These are phyloP conservation scores for Talaromyces borbonicus DNA, from an alignment of 495 filamentous ascomycete genomes.

Conservation along the genomic window DNA sequence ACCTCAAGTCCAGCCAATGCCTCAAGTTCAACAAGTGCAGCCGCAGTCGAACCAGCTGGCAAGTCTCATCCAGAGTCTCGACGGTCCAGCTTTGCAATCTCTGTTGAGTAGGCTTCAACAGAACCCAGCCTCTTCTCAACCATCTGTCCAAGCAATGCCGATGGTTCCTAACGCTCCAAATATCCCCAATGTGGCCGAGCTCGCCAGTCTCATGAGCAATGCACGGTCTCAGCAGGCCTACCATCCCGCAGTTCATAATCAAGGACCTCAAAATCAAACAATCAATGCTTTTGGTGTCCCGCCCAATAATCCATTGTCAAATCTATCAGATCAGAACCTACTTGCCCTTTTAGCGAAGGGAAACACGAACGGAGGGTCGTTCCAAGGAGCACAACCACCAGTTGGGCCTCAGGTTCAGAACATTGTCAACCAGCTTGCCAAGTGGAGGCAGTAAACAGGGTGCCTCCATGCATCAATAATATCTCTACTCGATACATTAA, in stretches of 20 bases:
- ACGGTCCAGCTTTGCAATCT: constrained; percentile 61
- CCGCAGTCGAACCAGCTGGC: constrained; percentile 32
- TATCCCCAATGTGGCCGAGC: constrained; percentile 36
- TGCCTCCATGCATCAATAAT: too few relatives aligned
- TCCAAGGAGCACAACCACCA: constrained; percentile 29
- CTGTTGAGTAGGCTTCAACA: constrained; percentile 52
- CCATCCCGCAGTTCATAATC: constrained; percentile 24
- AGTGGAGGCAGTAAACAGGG: constrained; percentile 52
- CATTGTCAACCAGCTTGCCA: constrained; percentile 51
- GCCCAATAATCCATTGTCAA: constrained; percentile 22
- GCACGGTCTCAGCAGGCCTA: constrained; percentile 30
- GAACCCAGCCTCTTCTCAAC: constrained; percentile 34
- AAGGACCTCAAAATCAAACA: constrained; percentile 18
- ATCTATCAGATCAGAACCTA: constrained; percentile 28
- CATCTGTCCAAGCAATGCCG: constrained; percentile 15
- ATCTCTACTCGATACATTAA: too few relatives aligned
- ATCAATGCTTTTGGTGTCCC: constrained; percentile 26
- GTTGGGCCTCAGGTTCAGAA: constrained; percentile 44
- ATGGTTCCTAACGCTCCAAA: constrained; percentile 24
- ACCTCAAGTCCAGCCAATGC: constrained; percentile 22
- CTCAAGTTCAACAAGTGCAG: constrained; percentile 21
- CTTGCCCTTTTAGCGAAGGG: constrained; percentile 38
- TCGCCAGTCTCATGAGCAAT: constrained; percentile 48
- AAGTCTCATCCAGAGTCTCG: constrained; percentile 47
- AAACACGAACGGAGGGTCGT: constrained; percentile 25